Base-by-base conservation (phyloP, 176 grass and related monocot species). In the Poa pratensis region DNA sequence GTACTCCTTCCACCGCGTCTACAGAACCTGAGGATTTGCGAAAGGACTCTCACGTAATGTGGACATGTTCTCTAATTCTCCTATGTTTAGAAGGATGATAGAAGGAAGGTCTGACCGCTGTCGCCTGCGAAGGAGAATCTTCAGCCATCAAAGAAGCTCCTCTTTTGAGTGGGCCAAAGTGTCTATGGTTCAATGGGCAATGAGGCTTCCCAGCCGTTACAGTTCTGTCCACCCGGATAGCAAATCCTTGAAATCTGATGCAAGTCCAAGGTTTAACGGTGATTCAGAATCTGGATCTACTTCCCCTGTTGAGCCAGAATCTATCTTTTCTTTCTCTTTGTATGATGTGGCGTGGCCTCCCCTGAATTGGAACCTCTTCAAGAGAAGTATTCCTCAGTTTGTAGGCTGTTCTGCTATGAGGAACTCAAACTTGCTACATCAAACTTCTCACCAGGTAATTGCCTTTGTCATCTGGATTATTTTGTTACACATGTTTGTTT, bases 361-460 rank as follows among this genome's bases (percentile, higher is more conserved):
- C 90, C 88, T 43, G 94, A 92, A 73, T 74, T 94, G 60, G 86
- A 92, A 80, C 86, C 84, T 42, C 80, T 96, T 89, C 86, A 77
- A 73, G 86, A 96, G 66, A 96, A 91, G 65, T 96, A 89, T 80
- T 87, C 88, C 81, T 86, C 90, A 30, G 76, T 92, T 17, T 91
- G 90, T 78, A 94, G 76, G 82, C 22, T 91, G 35, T 99, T 94
- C 71, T 87, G 78, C 50, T 86, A 88, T 0, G 86, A 94, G 64
- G 93, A 99, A 79, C 90, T 99, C 15, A 79, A 83, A 40, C 72
- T 82, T 63, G 88, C 94, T 52, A 99, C 92, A 13, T 86, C 84
- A 75, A 96, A 94, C 87, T 99, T 96, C 82, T 92, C 97, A 46
- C 69, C 84, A 30, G 88, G 97, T 99, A 87, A 81, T 84, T 82